Evolutionary conservation across 805 yeast species (phyloP).

Genomic region (Clavispora santaluciae): DNA sequence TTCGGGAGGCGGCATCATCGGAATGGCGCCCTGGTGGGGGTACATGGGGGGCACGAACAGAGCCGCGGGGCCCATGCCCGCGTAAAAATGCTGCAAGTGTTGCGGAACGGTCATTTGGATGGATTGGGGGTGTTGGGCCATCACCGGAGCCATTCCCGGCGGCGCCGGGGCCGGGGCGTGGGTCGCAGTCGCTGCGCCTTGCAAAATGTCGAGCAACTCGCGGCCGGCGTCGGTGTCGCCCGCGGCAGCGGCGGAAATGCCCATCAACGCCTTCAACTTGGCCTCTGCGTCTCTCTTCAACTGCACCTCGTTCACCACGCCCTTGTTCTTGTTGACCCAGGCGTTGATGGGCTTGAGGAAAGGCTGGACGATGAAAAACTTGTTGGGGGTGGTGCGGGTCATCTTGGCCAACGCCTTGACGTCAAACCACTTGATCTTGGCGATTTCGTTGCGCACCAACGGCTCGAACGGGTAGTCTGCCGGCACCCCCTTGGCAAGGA

Average conservation of each 20-base stretch:
- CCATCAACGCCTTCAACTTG: conserved; percentile 60
- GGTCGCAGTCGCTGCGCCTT: conserved; percentile 22
- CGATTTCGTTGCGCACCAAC: conserved; percentile 81
- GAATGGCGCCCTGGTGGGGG: too few relatives aligned
- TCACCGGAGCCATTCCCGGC: not conserved
- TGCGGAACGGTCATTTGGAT: conserved; percentile 29
- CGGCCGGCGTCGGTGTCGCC: conserved; percentile 63
- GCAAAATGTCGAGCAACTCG: conserved; percentile 62
- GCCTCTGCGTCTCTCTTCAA: conserved; percentile 60
- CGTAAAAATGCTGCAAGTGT: conserved; percentile 24
- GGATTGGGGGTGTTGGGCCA: conserved; percentile 9
- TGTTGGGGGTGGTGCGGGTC: conserved; percentile 32
- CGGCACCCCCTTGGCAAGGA: conserved; percentile 71
- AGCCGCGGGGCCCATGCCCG: conserved; percentile 13
- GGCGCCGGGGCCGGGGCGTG: conserved; percentile 9
- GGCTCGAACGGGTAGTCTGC: conserved; percentile 75
- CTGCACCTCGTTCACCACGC: conserved; percentile 47
- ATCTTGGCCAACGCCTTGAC: conserved; percentile 42
- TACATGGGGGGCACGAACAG: conserved; percentile 8
- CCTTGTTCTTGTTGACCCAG: conserved; percentile 54
- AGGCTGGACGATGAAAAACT: conserved; percentile 43
- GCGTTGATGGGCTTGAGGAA: conserved; percentile 47
- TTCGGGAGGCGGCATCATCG: conserved; percentile 13
- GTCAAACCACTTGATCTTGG: conserved; percentile 74
- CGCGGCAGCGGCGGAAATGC: conserved; percentile 38